Base-by-base conservation (phyloP, 2,329 filamentous ascomycete genomes). In the Neophaeococcomyces aloes region DNA sequence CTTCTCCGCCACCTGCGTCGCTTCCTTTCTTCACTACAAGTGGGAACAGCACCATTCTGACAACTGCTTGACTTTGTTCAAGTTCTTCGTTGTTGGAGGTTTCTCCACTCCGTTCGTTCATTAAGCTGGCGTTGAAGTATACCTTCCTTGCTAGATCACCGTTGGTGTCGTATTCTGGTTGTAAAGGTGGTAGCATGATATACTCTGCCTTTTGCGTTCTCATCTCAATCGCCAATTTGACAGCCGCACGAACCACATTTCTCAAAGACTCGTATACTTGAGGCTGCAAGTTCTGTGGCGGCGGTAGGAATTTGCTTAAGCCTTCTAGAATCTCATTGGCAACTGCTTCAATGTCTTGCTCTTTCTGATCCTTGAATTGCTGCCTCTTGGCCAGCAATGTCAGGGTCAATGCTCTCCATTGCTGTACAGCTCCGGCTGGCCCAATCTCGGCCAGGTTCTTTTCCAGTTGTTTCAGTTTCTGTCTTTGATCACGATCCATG, bases 401-500 rank as follows among this genome's bases (percentile, higher is more conserved):
- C 36, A 98, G 74, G 10, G 91, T 98, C 30, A 91, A 89, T 43
- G 91, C 88, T 50, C 93, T 86, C 91, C 91, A 98, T 66, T 91
- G 87, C 45, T 91, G 86, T 34, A 98, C 89, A n/a, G 93, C 88
- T 47, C 82, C 76, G 41, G 76, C 72, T 21, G 89, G 86, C 38
- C 89, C 91, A 55, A 94, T 84, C 60, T 98, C 91, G 15, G 76
- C 75, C 23, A 98, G 74, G 30, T 84, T 81, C 70, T 94, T 95
- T 67, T 98, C 93, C 7, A 98, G 76, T 27, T 83, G 80, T 69
- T 98, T 96, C 62, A 98, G 81, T 65, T 96, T 96, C 64, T 96
- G 88, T 56, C 91, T 79, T 65, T 98, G 91, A 65, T 96, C 91
- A 56, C 88, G 78, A 61, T 98, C 91, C 86, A 98, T 94, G 56